These are phyloP conservation scores for Trichoderma koningiopsis DNA, from an alignment of 2,329 filamentous ascomycete species.

Conservation along the genomic window DNA sequence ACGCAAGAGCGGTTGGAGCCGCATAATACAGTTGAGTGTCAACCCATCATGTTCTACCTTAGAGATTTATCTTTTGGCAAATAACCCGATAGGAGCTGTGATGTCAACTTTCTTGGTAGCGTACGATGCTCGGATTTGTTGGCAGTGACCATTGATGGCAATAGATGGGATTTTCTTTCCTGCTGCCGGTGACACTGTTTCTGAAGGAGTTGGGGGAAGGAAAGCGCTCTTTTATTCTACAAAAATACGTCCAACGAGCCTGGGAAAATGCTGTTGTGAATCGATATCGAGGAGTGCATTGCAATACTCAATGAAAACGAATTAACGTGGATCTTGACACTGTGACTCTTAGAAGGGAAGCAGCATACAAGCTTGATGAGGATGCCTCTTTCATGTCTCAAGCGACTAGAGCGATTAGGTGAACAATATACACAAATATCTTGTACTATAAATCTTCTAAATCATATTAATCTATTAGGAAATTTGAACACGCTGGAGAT, in stretches of 20 bases:
- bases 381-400: not conserved
- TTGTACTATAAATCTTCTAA: too few species aligned
- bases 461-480: too few species aligned
- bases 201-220: not conserved
- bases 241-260: not conserved
- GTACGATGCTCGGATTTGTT: not conserved
- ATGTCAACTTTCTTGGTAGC: not conserved
- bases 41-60: not conserved
- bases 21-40: not conserved
- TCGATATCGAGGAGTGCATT: not conserved
- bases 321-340: not conserved
- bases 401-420: not conserved
- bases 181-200: not conserved
- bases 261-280: not conserved
- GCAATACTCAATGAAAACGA: not conserved
- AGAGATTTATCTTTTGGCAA: not conserved
- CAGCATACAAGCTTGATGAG: not conserved
- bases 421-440: not conserved
- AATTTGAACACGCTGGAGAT: too few species aligned
- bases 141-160: not conserved
- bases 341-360: not conserved
- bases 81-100: not conserved
- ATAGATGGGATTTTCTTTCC: not conserved
- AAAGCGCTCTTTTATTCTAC: not conserved
- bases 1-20: not conserved